A percentile compares a stretch with the other conserved stretches of the same genome.
Evolutionary conservation across 2,329 filamentous ascomycete genomes (phyloP).

Genomic region (Davidsoniella australis): DNA sequence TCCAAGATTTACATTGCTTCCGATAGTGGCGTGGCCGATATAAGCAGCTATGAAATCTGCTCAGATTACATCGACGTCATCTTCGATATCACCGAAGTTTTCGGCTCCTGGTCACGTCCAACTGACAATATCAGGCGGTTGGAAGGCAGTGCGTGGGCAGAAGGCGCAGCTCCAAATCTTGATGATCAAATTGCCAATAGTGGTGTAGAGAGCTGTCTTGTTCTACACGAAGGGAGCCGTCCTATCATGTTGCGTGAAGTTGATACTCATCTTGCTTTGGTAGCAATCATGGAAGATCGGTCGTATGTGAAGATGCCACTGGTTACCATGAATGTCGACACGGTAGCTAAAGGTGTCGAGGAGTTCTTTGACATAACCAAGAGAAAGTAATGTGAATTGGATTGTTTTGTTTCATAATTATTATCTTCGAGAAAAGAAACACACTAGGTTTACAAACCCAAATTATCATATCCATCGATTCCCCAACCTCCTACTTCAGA

Average conservation of each 20-base stretch:
- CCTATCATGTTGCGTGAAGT: conserved; percentile 54
- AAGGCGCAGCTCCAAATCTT: conserved; percentile 25
- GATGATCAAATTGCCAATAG: conserved; percentile 50
- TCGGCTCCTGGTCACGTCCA: conserved; percentile 54
- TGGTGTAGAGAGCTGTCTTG: conserved; percentile 51
- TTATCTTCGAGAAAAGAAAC: neutral
- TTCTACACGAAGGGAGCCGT: conserved; percentile 44
- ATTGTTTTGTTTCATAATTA: neutral
- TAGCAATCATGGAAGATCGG: conserved; percentile 75
- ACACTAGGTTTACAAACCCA: too few species aligned
- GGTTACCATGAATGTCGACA: conserved; percentile 75
- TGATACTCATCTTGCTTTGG: conserved; percentile 59
- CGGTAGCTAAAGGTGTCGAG: conserved; percentile 60
- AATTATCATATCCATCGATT: too few species aligned
- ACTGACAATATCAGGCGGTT: conserved; percentile 36
- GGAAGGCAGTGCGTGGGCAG: conserved; percentile 43
- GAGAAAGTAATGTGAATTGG: conserved; percentile 21
- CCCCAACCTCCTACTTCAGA: too few species aligned
- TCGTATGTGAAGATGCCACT: conserved; percentile 69
- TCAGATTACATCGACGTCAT: conserved; percentile 98
- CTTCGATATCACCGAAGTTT: conserved; percentile 90
- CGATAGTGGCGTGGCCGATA: conserved; percentile 81
- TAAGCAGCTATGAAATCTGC: conserved; percentile 94
- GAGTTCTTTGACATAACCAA: conserved; percentile 65
- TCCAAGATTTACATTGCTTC: conserved; percentile 99